Conservation (phyloP, 495 filamentous ascomycete species). For the Cetradonia linearis region DNA sequence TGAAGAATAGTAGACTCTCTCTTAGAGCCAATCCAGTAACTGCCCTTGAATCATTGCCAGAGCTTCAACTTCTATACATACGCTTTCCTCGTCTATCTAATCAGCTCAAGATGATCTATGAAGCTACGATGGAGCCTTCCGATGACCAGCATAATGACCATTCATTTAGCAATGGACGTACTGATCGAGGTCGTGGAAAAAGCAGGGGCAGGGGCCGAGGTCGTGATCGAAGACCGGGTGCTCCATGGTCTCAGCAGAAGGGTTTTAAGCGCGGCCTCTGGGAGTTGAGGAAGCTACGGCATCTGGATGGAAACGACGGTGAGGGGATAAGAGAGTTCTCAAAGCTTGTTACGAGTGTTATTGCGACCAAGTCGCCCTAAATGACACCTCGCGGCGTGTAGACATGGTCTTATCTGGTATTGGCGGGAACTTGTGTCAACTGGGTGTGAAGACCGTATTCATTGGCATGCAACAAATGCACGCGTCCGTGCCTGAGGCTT, state of each 20-base stretch:
- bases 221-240: slow-evolving; percentile 16
- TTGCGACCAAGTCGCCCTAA: background rate
- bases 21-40: slow-evolving; percentile 1
- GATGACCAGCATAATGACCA: slow-evolving; percentile 9
- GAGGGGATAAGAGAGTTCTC: slow-evolving; percentile 14
- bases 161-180: slow-evolving; percentile 12
- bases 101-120: slow-evolving; percentile 43
- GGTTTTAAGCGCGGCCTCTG: slow-evolving; percentile 6
- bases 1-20: background rate
- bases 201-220: slow-evolving; percentile 12
- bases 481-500: background rate
- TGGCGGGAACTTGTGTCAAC: background rate
- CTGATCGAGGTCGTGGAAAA: slow-evolving; percentile 3
- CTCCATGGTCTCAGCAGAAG: slow-evolving; percentile 19
- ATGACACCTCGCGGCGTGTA: background rate
- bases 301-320: slow-evolving; percentile 10
- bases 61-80: slow-evolving; percentile 42
- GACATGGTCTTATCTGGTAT: background rate
- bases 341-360: background rate
- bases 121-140: slow-evolving; percentile 35
- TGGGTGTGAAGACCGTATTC: background rate
- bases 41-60: slow-evolving; percentile 30
- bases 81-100: slow-evolving; percentile 42
- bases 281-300: slow-evolving; percentile 9
- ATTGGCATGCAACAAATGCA: background rate